Evolutionary conservation across 176 grass and related monocot species (phyloP), one percentile per base, ranked within the genome.

Genomic region (Avena atlantica): DNA sequence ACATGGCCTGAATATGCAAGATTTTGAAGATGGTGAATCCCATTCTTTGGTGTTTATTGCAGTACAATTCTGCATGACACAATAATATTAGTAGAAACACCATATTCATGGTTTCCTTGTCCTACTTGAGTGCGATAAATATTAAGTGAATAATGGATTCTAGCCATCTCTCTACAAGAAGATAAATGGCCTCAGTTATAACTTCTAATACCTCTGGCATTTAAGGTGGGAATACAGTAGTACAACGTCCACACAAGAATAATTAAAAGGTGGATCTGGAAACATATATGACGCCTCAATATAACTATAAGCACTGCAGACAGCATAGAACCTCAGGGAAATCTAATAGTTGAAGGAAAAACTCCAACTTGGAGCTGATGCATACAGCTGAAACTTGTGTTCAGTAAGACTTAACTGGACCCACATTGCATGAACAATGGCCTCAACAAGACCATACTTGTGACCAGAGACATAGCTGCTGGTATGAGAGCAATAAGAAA

Each of bases 341-440:
- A 82, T 70, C 6, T 69, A 69, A 53, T 70, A n/a, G 49, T 55
- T 53, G 29, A 40, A 40, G 12, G 16, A 25, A 51, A 82, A 81
- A 52, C 47, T 70, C 8, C 8, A 59, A 21, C 0, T 78, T 34
- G 3, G 2, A 82, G 3, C 19, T 68, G 13, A 17, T 15, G 19
- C 47, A 52, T n/a, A 20, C 15, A 34, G 47, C 63, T 69, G 64
- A 82, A 69, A 82, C 69, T 31, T 21, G 25, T 13, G 27, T 15
- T 13, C 37, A 44, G 17, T n/a, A 45, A 15, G 11, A 79, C 48
- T 23, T 24, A 36, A 52, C 12, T 23, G 49, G 27, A 23, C 4
- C 7, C 20, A 47, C 14, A 79, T 62, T 79, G 34, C 56, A 79
- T 59, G 20, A 42, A 14, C 36, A n/a, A 78, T 80, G 78, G 59